Evolutionary conservation across 306 rosid species (phyloP).

Genomic region (Sindora glabra): DNA sequence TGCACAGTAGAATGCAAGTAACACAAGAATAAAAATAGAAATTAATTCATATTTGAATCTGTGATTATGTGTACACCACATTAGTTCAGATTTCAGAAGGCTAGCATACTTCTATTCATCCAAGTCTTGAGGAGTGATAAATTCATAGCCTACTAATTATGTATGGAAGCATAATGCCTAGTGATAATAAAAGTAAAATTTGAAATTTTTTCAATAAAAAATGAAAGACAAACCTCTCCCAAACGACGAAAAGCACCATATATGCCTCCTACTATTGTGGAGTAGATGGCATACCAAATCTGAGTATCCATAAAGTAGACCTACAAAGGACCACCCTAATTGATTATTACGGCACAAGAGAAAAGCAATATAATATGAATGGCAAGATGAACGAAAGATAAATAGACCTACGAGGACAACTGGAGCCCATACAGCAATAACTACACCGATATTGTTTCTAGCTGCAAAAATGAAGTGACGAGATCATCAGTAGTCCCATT

Average conservation of each 20-base stretch:
- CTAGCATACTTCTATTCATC: too few species aligned
- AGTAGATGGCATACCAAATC: constrained; percentile 96
- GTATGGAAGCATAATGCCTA: not conserved
- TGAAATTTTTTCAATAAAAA: not conserved
- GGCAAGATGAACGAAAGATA: constrained; percentile 5
- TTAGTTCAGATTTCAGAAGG: too few species aligned
- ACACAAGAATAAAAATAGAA: too few species aligned
- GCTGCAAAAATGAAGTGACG: constrained; percentile 54
- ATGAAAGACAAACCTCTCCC: constrained; percentile 79
- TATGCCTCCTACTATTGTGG: constrained; percentile 85
- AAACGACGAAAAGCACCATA: constrained; percentile 94
- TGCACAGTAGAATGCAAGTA: too few species aligned
- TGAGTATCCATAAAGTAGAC: constrained; percentile 99
- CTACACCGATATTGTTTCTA: constrained; percentile 74
- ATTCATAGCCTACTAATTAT: not conserved
- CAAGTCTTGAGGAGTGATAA: not conserved
- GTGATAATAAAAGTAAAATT: not conserved
- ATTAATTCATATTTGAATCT: too few species aligned
- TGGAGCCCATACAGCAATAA: constrained; percentile 87
- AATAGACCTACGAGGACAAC: constrained; percentile 68
- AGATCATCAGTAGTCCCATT: constrained; percentile 11
- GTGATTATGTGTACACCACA: too few species aligned
- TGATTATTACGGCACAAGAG: not conserved
- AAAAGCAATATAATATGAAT: constrained; percentile 11
- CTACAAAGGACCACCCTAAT: constrained; percentile 27